Evolutionary conservation across 192 early-diverging fungal genomes (phyloP), one percentile per base, ranked within the genome.

Genomic region (Umbelopsis ramanniana): DNA sequence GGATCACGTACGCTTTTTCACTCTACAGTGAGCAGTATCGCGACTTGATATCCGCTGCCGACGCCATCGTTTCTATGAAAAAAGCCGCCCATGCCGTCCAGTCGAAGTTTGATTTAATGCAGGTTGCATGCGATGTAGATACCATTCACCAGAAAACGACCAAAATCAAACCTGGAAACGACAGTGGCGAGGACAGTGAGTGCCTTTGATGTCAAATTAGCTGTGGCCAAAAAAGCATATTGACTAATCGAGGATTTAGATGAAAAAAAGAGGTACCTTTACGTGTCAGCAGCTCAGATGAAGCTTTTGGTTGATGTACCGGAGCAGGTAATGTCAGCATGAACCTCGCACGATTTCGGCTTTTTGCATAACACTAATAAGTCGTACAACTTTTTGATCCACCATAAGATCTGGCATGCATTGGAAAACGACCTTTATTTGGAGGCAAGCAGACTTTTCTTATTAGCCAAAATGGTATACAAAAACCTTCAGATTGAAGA

Each of bases 251-350:
- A 14, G 52, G 17, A n/a, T 66, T 5, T 52, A 87, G 90, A 91
- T 77, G 83, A 85, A 15, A 83, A 80, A 71, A 86, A 88, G 70
- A 70, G 74, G 52, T 71, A 81, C 9, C 35, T 93, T 9, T 94
- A 93, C 68, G 77, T 86, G 0, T 83, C 89, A 33, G 93, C 93
- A 19, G 91, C 93, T 3, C 88, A 94, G 70, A 92, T 96, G 54
- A 94, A 94, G 68, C 77, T 95, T 8, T 68, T 96, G 35, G 93
- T 93, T 7, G 91, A 94, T 77, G 94, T 93, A 19, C 94, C 94
- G 12, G 93, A 96, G 69, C 93, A 95, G 85, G 93, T 94, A 81
- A 45, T 15, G 22, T 23, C 35, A 35, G 17, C 9, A 60, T 15
- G 15, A 63, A 43, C 40, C 11, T 43, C 40, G 33, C 7, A 21